Conservation (phyloP, 1,284 basidiomycete genomes). For the Xanthoconium separans region DNA sequence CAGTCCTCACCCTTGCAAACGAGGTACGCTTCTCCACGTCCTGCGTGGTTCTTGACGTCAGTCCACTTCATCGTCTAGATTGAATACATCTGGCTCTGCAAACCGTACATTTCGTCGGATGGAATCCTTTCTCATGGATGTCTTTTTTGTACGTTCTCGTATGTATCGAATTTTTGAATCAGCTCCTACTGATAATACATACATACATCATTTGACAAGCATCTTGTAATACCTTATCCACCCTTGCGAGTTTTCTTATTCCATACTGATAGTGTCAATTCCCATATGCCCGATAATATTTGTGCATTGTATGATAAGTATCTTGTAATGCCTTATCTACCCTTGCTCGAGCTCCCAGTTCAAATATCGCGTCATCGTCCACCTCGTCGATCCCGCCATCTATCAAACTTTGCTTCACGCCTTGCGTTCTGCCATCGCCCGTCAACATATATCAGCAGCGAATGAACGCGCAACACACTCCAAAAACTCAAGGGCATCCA, state of each 20-base stretch:
- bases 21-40: constrained; percentile 1
- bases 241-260: too few relatives aligned
- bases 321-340: too few relatives aligned
- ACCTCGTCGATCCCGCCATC: constrained; percentile 63
- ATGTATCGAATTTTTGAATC: background rate
- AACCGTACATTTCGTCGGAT: background rate
- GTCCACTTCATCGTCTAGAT: background rate
- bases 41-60: background rate
- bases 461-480: too few relatives aligned
- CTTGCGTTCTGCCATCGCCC: constrained; percentile 53
- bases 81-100: constrained; percentile 11
- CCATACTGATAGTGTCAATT: too few relatives aligned
- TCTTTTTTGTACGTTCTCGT: constrained; percentile 8
- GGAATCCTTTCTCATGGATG: background rate
- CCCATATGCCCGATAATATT: too few relatives aligned
- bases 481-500: constrained; percentile 82
- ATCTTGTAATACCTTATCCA: too few relatives aligned
- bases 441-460: constrained; percentile 5
- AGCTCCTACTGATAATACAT: background rate
- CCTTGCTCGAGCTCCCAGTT: constrained; percentile 46
- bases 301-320: too few relatives aligned
- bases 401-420: constrained; percentile 56
- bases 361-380: constrained; percentile 56
- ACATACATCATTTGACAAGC: too few relatives aligned
- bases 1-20: constrained; percentile 6